Base-by-base conservation (phyloP, 116 monocot genomes). In the Phalaenopsis hybrid region DNA sequence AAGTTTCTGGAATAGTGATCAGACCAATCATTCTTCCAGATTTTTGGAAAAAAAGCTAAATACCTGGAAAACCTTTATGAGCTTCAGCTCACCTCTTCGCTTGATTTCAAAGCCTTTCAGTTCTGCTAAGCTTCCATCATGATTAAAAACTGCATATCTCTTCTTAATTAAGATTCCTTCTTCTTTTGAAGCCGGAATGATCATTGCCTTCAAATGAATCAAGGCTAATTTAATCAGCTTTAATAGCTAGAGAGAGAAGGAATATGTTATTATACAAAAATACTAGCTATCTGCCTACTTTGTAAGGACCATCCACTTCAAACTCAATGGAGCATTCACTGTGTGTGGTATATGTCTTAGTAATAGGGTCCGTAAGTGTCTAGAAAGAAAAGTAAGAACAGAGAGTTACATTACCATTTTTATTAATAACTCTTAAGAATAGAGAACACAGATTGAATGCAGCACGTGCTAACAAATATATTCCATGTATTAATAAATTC, bases 71-170 rank as follows among this genome's bases (percentile, higher is more conserved):
- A 95, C 93, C 88, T 99, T 99, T 55, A 99, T 99, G 76, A 99
- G 95, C 90, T 99, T 99, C 76, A 99, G 95, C 82, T 99, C 99
- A 76, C 99, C 99, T 88, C 99, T 95, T 77, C 99, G 70, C 81
- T 99, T 99, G 86, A 99, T 99, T 82, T 99, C 99, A 92, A 99
- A 99, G 77, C 99, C 99, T 89, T 99, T 99, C 4, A 99, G 92
- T 78, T 99, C 99, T 78, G 99, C 99, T 16, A 99, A 82, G 57
- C 92, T 99, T 46, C 95, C 95, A 88, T 99, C 99, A 79, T 99
- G 86, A 81, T 99, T 99, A 82, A 99, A 99, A 85, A 99, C 99
- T 75, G 99, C 99, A 91, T 99, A 99, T 74, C 99, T 90, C 81
- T 99, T 99, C 83, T 99, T 99, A 44, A 99, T 93, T 81, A 99